These are phyloP conservation scores for Darksidea phi DNA, from an alignment of 495 filamentous ascomycete genomes.

Conservation along the genomic window DNA sequence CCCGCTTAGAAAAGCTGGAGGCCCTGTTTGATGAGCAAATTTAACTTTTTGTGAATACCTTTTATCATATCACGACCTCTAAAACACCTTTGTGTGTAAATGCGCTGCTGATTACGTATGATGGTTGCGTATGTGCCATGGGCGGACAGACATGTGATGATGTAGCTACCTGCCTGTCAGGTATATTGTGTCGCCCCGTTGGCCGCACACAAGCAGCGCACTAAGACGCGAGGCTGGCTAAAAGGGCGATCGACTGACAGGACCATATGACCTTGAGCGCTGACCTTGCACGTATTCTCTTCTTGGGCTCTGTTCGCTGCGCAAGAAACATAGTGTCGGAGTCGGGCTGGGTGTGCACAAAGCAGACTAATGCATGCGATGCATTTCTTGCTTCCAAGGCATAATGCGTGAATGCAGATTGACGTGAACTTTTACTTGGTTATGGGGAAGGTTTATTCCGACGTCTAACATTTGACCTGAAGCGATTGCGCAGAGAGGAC, in stretches of 20 bases:
- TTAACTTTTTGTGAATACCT: constrained; percentile 1
- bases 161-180: no score
- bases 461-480: no score
- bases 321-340: background rate
- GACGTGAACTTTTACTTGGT: no score
- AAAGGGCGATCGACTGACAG: constrained; percentile 28
- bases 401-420: constrained; percentile 8
- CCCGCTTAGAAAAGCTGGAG: background rate
- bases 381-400: constrained; percentile 18
- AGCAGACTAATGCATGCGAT: constrained; percentile 21
- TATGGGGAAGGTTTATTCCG: no score
- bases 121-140: background rate
- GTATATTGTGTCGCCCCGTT: background rate
- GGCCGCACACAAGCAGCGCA: background rate
- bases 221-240: constrained; percentile 16
- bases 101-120: background rate
- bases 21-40: constrained; percentile 18
- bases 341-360: constrained; percentile 1
- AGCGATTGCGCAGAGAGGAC: no score
- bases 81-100: background rate
- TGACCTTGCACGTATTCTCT: no score
- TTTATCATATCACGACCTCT: background rate
- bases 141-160: no score
- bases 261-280: background rate
- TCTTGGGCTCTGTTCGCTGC: no score